These are phyloP conservation scores for Suillus placidus DNA, from an alignment of 768 basidiomycete species.

Conservation along the genomic window DNA sequence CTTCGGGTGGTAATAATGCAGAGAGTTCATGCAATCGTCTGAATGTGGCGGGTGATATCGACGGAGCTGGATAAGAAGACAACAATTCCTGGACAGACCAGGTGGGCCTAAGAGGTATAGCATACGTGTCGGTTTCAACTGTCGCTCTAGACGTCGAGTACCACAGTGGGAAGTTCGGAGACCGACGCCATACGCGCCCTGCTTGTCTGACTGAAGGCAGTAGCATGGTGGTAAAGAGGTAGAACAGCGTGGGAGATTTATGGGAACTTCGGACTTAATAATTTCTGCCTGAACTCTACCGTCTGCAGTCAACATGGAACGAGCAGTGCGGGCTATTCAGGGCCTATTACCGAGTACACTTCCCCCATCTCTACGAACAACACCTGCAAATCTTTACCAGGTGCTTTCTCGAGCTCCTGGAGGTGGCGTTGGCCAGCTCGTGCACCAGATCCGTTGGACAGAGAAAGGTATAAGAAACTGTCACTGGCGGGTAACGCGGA, in stretches of 20 bases:
- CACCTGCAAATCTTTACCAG: slow-evolving; percentile 70
- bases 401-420: slow-evolving; percentile 68
- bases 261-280: neutral
- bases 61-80: slow-evolving; percentile 75
- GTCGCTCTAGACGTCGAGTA: slow-evolving; percentile 13
- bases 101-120: slow-evolving; percentile 66
- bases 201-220: slow-evolving; percentile 8
- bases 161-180: neutral
- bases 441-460: slow-evolving; percentile 77
- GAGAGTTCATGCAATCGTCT: slow-evolving; percentile 70
- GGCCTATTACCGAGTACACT: slow-evolving; percentile 59
- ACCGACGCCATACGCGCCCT: neutral
- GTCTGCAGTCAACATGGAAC: slow-evolving; percentile 15
- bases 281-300: slow-evolving; percentile 1
- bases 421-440: slow-evolving; percentile 66
- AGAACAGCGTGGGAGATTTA: slow-evolving; percentile 14
- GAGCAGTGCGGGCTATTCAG: slow-evolving; percentile 42
- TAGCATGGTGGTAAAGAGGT: slow-evolving; percentile 5
- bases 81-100: slow-evolving; percentile 83
- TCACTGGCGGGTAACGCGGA: slow-evolving; percentile 77
- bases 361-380: slow-evolving; percentile 59
- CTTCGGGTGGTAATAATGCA: slow-evolving; percentile 67
- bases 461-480: slow-evolving; percentile 65
- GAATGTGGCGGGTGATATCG: slow-evolving; percentile 58
- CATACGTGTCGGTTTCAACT: slow-evolving; percentile 53